Conservation (phyloP, 768 basidiomycete species). For the Cystobasidium ongulense region DNA sequence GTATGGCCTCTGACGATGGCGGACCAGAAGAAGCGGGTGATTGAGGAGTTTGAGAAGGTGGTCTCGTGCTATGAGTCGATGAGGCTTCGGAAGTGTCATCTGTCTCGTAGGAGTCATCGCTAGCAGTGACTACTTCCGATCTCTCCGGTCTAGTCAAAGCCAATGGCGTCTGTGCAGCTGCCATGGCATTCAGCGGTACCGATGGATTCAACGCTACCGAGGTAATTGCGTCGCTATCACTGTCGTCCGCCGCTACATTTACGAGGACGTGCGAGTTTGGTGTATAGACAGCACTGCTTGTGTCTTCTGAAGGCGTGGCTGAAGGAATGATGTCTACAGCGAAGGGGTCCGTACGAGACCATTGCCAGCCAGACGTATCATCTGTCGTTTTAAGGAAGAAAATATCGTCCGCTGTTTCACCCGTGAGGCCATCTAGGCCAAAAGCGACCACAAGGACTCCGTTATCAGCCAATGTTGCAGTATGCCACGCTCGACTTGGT, state of each 20-base stretch:
- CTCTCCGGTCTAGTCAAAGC: not conserved
- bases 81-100: not conserved
- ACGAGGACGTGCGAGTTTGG: not conserved
- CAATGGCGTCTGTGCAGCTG: not conserved
- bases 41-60: not conserved
- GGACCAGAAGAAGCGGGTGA: not conserved
- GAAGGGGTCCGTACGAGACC: conserved; percentile 7
- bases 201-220: not conserved
- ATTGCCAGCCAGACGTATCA: conserved; percentile 29
- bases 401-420: conserved; percentile 17
- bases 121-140: not conserved
- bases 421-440: conserved; percentile 32
- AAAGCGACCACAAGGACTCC: conserved; percentile 36
- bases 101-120: not conserved
- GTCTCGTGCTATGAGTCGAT: not conserved
- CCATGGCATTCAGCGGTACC: not conserved
- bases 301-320: not conserved
- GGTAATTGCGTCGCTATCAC: not conserved
- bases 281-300: not conserved
- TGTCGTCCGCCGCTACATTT: not conserved
- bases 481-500: conserved; percentile 36
- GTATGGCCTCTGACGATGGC: not conserved
- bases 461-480: conserved; percentile 8
- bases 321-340: not conserved
- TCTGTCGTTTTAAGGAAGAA: conserved; percentile 35